A percentile compares a stretch with the other conserved stretches of the same genome.
Conservation (phyloP, 768 basidiomycete species). For the Paxillus involutus region DNA sequence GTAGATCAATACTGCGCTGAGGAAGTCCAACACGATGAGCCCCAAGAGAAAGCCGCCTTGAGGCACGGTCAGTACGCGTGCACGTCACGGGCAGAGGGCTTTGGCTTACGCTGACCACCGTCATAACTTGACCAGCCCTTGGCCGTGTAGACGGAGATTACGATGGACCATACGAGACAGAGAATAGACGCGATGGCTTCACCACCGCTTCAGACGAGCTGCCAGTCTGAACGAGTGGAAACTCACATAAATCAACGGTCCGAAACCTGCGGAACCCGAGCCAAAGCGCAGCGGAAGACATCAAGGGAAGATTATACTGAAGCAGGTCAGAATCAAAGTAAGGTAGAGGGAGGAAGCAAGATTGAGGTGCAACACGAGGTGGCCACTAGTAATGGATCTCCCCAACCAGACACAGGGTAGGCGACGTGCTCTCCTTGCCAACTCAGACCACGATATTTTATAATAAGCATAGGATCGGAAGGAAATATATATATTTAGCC, state of each 20-base stretch:
- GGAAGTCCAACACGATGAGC: slow-evolving; percentile 29
- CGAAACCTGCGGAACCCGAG: slow-evolving; percentile 34
- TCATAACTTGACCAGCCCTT: slow-evolving; percentile 36
- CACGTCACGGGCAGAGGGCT: background rate
- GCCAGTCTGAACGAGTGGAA: background rate
- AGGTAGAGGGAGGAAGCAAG: background rate
- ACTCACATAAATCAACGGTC: slow-evolving; percentile 35
- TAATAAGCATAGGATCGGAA: background rate
- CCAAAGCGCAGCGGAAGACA: slow-evolving; percentile 28
- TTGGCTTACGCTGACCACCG: slow-evolving; percentile 32
- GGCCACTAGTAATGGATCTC: slow-evolving; percentile 6
- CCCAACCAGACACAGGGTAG: slow-evolving; percentile 7
- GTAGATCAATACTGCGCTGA: slow-evolving; percentile 35
- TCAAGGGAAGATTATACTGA: slow-evolving; percentile 10
- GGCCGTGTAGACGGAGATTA: slow-evolving; percentile 35
- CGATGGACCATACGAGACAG: slow-evolving; percentile 32
- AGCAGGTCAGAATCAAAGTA: slow-evolving; percentile 5
- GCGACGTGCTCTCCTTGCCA: background rate
- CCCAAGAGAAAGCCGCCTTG: slow-evolving; percentile 36
- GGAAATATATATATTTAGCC: slow-evolving; percentile 3
- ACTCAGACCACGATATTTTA: background rate
- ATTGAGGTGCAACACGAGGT: background rate
- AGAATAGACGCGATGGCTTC: slow-evolving; percentile 34
- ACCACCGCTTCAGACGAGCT: background rate
- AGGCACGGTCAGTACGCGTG: background rate